Evolutionary conservation across 1,284 basidiomycete species (phyloP).

Genomic region (Tetrapyrgos nigripes): DNA sequence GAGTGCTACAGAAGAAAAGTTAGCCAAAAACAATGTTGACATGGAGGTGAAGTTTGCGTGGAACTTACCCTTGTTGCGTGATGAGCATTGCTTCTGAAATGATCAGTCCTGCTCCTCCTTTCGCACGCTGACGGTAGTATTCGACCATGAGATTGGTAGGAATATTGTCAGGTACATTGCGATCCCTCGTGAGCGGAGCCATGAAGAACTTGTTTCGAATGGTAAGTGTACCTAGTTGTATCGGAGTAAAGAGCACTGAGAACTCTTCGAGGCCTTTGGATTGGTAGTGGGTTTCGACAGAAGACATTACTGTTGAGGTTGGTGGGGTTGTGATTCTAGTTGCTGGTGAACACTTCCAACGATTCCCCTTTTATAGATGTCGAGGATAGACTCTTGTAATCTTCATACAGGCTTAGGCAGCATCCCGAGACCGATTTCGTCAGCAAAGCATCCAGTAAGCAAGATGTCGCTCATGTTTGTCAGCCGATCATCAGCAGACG

Average conservation of each 20-base stretch:
- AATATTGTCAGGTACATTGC: constrained; percentile 29
- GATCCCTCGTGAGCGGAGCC: constrained; percentile 40
- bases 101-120: constrained; percentile 46
- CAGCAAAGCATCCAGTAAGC: no score
- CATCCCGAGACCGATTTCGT: no score
- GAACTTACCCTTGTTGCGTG: constrained; percentile 45
- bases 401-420: no score
- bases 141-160: constrained; percentile 27
- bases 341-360: no score
- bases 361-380: no score
- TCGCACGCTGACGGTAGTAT: constrained; percentile 51
- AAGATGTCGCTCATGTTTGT: no score
- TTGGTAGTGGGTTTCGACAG: background rate
- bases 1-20: no score
- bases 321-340: no score
- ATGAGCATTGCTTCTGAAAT: constrained; percentile 50
- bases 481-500: no score
- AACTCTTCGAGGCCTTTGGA: no score
- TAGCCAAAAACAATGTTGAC: constrained; percentile 4
- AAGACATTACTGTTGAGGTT: no score
- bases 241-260: constrained; percentile 2
- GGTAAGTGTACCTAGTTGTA: constrained; percentile 6
- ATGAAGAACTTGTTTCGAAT: constrained; percentile 30
- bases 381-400: no score
- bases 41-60: background rate